Conservation (phyloP, 768 basidiomycete species). For the Mycena crocata region DNA sequence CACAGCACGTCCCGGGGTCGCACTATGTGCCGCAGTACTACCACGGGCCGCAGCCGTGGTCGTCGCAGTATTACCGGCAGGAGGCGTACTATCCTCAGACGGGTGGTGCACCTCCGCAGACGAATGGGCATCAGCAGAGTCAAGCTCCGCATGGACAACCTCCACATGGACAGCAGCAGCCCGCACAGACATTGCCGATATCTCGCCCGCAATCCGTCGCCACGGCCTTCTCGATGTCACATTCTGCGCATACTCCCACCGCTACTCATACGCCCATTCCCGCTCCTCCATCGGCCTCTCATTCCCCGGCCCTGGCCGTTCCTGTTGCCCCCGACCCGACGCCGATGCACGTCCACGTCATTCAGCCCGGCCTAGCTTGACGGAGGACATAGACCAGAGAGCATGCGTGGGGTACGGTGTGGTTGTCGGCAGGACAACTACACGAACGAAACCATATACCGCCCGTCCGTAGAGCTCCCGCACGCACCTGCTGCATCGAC, state of each 20-base stretch:
- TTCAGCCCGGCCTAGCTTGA: too few relatives aligned
- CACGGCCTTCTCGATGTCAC: background rate
- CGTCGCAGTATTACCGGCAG: constrained; percentile 24
- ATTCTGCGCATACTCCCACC: background rate
- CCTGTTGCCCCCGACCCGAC: background rate
- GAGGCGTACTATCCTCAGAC: constrained; percentile 11
- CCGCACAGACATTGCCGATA: background rate
- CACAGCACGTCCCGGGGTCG: background rate
- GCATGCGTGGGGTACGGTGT: too few relatives aligned
- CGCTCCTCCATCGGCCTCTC: background rate
- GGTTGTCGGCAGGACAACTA: too few relatives aligned
- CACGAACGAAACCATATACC: too few relatives aligned
- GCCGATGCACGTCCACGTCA: constrained; percentile 15
- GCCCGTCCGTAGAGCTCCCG: too few relatives aligned
- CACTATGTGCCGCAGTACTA: constrained; percentile 21
- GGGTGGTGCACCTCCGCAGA: too few relatives aligned
- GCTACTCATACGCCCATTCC: background rate
- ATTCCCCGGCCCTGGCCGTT: background rate
- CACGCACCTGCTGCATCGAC: too few relatives aligned
- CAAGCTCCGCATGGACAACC: background rate
- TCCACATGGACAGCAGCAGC: background rate
- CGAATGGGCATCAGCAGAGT: background rate
- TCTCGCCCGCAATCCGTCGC: background rate
- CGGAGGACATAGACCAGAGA: too few relatives aligned
- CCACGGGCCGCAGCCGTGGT: constrained; percentile 9